Base-by-base conservation (phyloP, 2,329 filamentous ascomycete species). In the Pseudogymnoascus sp. region DNA sequence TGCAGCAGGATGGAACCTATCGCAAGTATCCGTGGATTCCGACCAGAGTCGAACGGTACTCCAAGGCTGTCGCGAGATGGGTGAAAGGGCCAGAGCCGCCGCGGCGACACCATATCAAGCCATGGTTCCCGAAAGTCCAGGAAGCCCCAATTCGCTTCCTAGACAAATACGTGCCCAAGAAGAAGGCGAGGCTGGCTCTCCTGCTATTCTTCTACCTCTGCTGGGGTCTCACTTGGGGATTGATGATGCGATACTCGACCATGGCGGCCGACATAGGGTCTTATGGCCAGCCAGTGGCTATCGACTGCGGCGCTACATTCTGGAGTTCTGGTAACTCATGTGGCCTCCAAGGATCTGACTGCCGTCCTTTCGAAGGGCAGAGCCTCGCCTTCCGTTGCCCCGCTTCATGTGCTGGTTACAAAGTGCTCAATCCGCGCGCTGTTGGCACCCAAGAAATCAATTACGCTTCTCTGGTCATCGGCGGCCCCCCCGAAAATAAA, bases 381-480 rank as follows among this genome's bases (percentile, higher is more conserved):
- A 83, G 84, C 0, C 85, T 91, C 67, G 79, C 88, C 0, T 94
- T 94, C 70, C 80, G 86, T 60, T 94, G 90, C 68, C 84, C 88
- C 1, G 88, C 85, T 14, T 86, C 85, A 67, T 94, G 90, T 71
- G 81, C 80, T 47, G 82, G 81, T 67, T 82, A 83, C 61, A 78
- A 82, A 65, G 77, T 89, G 1, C 75, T 89, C 37, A 89, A 91
- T 66, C 87, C 88, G 16, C 82, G 89, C 66, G 88, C 89, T 6
- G 88, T 94, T 4, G 90, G 90, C 34, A 81, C 84, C 65, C 79
- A 86, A 66, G 82, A 87, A 65, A 75, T 89, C 58, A 76, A 81
- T 50, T 90, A 90, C 69, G 75, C 74, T 22, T 76, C 84, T 0
- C 71, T 90, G n/a, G 81, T 91, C 2, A 78, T 91, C 25, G 88